These are phyloP conservation scores for Rhinocladiella mackenziei DNA, from an alignment of 2,329 filamentous ascomycete genomes.

Conservation along the genomic window DNA sequence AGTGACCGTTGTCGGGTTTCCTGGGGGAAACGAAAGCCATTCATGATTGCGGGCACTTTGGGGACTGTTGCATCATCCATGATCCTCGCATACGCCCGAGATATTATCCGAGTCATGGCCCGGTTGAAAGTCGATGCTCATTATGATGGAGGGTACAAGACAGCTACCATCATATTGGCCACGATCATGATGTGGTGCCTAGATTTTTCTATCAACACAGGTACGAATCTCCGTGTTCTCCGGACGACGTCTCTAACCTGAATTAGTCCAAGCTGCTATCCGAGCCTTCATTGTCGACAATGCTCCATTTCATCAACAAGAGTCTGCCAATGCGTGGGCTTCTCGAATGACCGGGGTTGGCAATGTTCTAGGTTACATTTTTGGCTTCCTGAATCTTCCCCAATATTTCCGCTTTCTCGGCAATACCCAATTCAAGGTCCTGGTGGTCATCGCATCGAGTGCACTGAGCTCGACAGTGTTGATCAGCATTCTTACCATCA, in stretches of 20 bases:
- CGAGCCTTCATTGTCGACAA: slow-evolving; percentile 92
- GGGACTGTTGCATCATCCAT: slow-evolving; percentile 66
- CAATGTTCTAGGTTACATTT: slow-evolving; percentile 85
- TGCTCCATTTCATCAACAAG: slow-evolving; percentile 87
- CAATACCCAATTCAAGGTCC: slow-evolving; percentile 84
- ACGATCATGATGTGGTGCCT: slow-evolving; percentile 84
- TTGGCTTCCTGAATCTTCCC: slow-evolving; percentile 77
- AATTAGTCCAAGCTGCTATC: slow-evolving; percentile 77
- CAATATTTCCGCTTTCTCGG: slow-evolving; percentile 73
- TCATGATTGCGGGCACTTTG: slow-evolving; percentile 67
- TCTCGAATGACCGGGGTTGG: slow-evolving; percentile 80
- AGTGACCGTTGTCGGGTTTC: slow-evolving; percentile 71
- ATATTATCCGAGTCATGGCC: slow-evolving; percentile 65
- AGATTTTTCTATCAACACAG: slow-evolving; percentile 92
- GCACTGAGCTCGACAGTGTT: slow-evolving; percentile 65
- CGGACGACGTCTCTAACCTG: slow-evolving; percentile 14
- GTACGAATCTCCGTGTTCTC: slow-evolving; percentile 43
- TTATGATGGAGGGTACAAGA: slow-evolving; percentile 62
- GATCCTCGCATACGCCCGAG: slow-evolving; percentile 68
- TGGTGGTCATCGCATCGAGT: slow-evolving; percentile 79
- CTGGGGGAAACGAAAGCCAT: slow-evolving; percentile 77
- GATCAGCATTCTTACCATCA: slow-evolving; percentile 65
- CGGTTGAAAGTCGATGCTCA: slow-evolving; percentile 66
- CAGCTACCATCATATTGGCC: slow-evolving; percentile 68
- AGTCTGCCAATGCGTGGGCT: slow-evolving; percentile 90